Conservation (phyloP, 257 asterid genomes). For the Nicotiana paniculata region DNA sequence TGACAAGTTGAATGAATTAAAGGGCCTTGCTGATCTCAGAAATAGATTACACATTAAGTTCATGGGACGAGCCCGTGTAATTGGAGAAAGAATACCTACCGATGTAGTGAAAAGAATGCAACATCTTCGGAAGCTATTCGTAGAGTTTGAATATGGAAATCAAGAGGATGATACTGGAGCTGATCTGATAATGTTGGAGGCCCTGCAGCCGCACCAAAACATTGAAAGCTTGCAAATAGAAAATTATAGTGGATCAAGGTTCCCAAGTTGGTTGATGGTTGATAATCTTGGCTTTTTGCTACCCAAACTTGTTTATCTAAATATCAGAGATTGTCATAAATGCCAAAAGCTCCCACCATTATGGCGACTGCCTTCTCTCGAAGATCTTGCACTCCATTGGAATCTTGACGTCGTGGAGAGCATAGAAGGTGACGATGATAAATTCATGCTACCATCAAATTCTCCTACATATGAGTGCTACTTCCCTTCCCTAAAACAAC, state of each 20-base stretch:
- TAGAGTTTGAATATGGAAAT: background rate
- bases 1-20: background rate
- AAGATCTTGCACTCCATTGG: background rate
- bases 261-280: conserved; percentile 5
- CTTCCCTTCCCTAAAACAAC: background rate
- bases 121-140: background rate
- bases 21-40: background rate
- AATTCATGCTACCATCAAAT: background rate
- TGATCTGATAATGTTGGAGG: background rate
- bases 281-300: background rate
- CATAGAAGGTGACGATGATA: background rate
- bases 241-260: background rate
- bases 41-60: background rate
- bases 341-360: background rate
- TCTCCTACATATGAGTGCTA: background rate
- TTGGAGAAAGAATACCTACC: background rate
- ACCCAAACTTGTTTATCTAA: background rate
- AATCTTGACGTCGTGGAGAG: background rate
- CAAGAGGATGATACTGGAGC: background rate
- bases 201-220: background rate
- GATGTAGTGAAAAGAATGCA: background rate
- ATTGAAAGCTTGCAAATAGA: background rate
- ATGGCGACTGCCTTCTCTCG: background rate
- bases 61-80: background rate
- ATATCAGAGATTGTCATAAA: background rate